Conservation (phyloP, 805 yeast species). For the Wickerhamiella spandovensis region DNA sequence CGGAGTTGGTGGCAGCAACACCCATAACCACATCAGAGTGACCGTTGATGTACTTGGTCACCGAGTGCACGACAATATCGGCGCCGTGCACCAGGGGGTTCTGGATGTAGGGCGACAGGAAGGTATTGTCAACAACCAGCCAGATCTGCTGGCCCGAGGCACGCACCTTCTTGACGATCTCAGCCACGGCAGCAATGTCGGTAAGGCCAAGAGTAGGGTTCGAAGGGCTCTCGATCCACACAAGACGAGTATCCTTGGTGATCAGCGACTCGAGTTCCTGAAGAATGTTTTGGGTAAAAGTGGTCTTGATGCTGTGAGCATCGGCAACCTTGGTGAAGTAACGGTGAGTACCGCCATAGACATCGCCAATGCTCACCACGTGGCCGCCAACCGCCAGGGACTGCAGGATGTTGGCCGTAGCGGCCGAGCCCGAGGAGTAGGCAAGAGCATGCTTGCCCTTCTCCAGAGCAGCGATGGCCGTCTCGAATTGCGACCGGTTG, state of each 20-base stretch:
- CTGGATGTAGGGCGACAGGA: slow-evolving; percentile 74
- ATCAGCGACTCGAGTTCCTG: slow-evolving; percentile 44
- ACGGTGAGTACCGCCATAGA: slow-evolving; percentile 85
- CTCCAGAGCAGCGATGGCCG: slow-evolving; percentile 67
- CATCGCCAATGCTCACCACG: slow-evolving; percentile 70
- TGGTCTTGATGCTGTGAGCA: slow-evolving; percentile 59
- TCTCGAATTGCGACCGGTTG: slow-evolving; percentile 70
- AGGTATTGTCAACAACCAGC: slow-evolving; percentile 78
- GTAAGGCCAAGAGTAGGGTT: slow-evolving; percentile 77
- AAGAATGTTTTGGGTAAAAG: slow-evolving; percentile 53
- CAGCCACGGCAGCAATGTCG: slow-evolving; percentile 51
- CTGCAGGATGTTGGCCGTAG: slow-evolving; percentile 67
- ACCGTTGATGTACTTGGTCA: slow-evolving; percentile 82
- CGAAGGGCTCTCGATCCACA: slow-evolving; percentile 83
- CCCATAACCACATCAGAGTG: slow-evolving; percentile 89
- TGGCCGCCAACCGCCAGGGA: slow-evolving; percentile 53
- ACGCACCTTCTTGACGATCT: slow-evolving; percentile 31
- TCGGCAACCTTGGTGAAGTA: slow-evolving; percentile 77
- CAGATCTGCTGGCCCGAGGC: slow-evolving; percentile 36
- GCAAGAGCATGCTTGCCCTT: slow-evolving; percentile 56
- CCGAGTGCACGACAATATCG: slow-evolving; percentile 78
- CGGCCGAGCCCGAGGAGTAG: slow-evolving; percentile 74
- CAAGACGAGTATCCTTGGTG: slow-evolving; percentile 52
- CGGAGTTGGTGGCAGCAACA: slow-evolving; percentile 56
- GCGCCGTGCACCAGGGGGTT: slow-evolving; percentile 77